A percentile compares a stretch with the other conserved stretches of the same genome.
Evolutionary conservation across 805 yeast species (phyloP).

Genomic region (Dipodascopsis tothii): DNA sequence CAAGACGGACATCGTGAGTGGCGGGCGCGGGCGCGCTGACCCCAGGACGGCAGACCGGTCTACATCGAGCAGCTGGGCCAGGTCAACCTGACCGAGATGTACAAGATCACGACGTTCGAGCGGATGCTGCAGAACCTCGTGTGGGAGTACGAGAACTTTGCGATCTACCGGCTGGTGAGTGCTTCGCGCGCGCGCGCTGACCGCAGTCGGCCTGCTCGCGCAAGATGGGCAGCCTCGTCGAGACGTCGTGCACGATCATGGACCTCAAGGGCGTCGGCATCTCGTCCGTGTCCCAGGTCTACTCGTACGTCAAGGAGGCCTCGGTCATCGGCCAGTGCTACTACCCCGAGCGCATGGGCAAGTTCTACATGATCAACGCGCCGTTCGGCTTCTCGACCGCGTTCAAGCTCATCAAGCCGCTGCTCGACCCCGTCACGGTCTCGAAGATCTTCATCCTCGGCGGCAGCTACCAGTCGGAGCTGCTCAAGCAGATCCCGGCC

Average conservation of each 20-base stretch:
- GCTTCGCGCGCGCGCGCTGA: background rate
- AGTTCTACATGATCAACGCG: constrained; percentile 84
- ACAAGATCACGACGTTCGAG: constrained; percentile 87
- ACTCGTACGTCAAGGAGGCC: constrained; percentile 85
- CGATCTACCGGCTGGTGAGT: constrained; percentile 53
- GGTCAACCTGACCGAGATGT: constrained; percentile 84
- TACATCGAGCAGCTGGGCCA: constrained; percentile 90
- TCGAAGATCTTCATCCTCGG: constrained; percentile 88
- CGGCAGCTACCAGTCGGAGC: constrained; percentile 66
- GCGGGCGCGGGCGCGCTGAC: background rate
- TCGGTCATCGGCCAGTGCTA: constrained; percentile 91
- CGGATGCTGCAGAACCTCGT: constrained; percentile 93
- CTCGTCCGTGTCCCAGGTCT: constrained; percentile 73
- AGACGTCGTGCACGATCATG: constrained; percentile 92
- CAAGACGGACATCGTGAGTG: constrained; percentile 65
- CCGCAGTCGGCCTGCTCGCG: constrained; percentile 83
- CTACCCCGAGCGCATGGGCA: constrained; percentile 98
- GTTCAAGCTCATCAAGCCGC: constrained; percentile 82
- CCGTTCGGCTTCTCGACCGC: constrained; percentile 97
- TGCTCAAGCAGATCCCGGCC: constrained; percentile 84
- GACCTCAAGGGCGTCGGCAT: constrained; percentile 92
- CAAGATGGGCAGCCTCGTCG: constrained; percentile 65
- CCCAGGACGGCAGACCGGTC: constrained; percentile 83
- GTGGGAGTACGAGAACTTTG: constrained; percentile 95
- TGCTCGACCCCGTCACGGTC: constrained; percentile 95